Percentiles rank a stretch among this genome's conserved stretches.
These are phyloP conservation scores for Neonectria punicea DNA, from an alignment of 2,329 filamentous ascomycete species.

Conservation along the genomic window DNA sequence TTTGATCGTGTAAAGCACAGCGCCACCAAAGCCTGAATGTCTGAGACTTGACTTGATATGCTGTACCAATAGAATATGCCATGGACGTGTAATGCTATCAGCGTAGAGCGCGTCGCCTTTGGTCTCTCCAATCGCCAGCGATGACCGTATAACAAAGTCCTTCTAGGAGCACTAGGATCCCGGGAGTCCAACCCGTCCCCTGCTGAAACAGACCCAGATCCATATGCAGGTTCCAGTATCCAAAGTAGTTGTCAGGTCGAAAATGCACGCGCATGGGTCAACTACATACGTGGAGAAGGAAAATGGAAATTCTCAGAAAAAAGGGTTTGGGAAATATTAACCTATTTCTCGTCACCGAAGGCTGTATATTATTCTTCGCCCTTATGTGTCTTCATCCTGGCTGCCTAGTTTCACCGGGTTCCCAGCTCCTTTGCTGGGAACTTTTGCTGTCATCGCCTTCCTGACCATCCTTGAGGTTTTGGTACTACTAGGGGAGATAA, in stretches of 20 bases:
- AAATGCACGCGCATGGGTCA: background rate
- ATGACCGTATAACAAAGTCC: slow-evolving; percentile 6
- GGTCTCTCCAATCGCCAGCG: background rate
- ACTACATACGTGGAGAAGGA: slow-evolving; percentile 26
- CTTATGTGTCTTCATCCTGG: slow-evolving; percentile 17
- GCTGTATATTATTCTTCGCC: slow-evolving; percentile 5
- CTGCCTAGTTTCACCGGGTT: slow-evolving; percentile 6
- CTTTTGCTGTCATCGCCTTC: background rate
- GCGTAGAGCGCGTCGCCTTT: background rate
- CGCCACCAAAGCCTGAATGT: background rate
- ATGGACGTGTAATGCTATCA: slow-evolving; percentile 8
- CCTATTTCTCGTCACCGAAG: slow-evolving; percentile 24
- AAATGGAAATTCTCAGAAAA: slow-evolving; percentile 21
- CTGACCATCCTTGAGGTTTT: too few species aligned
- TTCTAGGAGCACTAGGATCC: background rate
- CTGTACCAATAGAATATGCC: slow-evolving; percentile 13
- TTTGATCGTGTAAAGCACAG: slow-evolving; percentile 27
- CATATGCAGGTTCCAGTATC: background rate
- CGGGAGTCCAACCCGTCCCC: background rate
- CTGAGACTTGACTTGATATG: slow-evolving; percentile 12
- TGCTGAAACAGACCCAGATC: background rate
- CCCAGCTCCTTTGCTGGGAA: background rate
- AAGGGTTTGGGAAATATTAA: slow-evolving; percentile 25
- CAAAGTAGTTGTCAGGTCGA: background rate
- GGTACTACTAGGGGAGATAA: background rate